These are phyloP conservation scores for Skeletonema potamos DNA, from an alignment of 108 stramenopile species.

Conservation along the genomic window DNA sequence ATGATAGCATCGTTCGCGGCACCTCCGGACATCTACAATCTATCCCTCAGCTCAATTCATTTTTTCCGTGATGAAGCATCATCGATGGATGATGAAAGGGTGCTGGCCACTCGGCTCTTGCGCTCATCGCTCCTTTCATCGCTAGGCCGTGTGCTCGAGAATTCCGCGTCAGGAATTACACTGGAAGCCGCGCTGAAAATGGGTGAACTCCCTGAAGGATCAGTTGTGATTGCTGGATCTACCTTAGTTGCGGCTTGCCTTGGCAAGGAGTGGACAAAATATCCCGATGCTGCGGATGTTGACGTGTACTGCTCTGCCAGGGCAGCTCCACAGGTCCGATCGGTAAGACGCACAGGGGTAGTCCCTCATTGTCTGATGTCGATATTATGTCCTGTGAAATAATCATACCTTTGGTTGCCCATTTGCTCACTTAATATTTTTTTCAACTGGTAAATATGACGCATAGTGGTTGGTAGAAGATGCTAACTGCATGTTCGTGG, in stretches of 20 bases:
- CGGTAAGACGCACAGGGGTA: too few species aligned
- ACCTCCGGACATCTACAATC: slow-evolving; percentile 17
- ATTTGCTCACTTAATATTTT: neutral
- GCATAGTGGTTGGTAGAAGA: slow-evolving; percentile 16
- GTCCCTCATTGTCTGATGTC: too few species aligned
- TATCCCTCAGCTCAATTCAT: slow-evolving; percentile 8
- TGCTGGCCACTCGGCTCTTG: slow-evolving; percentile 16
- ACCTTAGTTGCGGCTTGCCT: slow-evolving; percentile 17
- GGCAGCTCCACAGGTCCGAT: slow-evolving; percentile 25
- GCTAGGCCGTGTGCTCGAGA: slow-evolving; percentile 16
- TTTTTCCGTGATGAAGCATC: slow-evolving; percentile 12
- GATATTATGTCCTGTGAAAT: too few species aligned
- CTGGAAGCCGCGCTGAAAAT: neutral
- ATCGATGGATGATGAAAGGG: neutral
- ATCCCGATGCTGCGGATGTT: slow-evolving; percentile 1
- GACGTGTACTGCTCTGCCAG: slow-evolving; percentile 26
- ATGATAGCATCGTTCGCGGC: neutral
- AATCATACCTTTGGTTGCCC: too few species aligned
- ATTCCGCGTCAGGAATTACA: slow-evolving; percentile 9
- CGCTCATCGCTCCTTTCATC: slow-evolving; percentile 16
- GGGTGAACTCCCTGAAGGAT: slow-evolving; percentile 17
- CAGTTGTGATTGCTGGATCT: slow-evolving; percentile 30
- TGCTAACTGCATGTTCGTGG: slow-evolving; percentile 16
- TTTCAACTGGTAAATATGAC: neutral
- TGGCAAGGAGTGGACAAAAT: slow-evolving; percentile 6